Evolutionary conservation across 2,329 filamentous ascomycete genomes (phyloP).

Genomic region (Chaetomiaceae sp.): DNA sequence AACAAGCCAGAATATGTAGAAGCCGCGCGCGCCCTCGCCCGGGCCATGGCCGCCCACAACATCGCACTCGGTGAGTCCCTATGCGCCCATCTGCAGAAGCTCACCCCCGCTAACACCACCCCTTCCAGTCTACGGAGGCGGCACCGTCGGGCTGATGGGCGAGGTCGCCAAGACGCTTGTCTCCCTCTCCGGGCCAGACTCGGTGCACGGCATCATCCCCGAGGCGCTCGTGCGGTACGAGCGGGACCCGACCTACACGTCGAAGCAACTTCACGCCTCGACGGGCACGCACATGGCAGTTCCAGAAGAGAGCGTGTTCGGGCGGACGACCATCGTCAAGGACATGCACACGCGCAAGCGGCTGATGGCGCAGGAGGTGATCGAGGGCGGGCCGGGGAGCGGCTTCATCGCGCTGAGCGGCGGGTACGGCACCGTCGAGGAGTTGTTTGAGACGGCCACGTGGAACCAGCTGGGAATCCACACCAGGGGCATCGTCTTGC

Average conservation of each 20-base stretch:
- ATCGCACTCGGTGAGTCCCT: slow-evolving; percentile 65
- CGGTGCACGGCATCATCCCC: slow-evolving; percentile 93
- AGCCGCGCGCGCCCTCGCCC: slow-evolving; percentile 71
- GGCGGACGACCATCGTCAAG: slow-evolving; percentile 78
- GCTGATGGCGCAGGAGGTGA: slow-evolving; percentile 85
- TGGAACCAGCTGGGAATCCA: slow-evolving; percentile 99
- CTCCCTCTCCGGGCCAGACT: slow-evolving; percentile 69
- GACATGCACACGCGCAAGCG: slow-evolving; percentile 97
- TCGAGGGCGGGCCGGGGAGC: slow-evolving; percentile 72
- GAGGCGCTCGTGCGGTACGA: slow-evolving; percentile 77
- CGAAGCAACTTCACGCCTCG: slow-evolving; percentile 36
- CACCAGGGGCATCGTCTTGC: slow-evolving; percentile 68
- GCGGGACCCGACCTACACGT: slow-evolving; percentile 54
- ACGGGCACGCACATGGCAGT: slow-evolving; percentile 46
- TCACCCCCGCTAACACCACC: slow-evolving; percentile 3
- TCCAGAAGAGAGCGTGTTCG: slow-evolving; percentile 65
- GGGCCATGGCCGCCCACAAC: slow-evolving; percentile 67
- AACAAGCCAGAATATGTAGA: slow-evolving; percentile 69
- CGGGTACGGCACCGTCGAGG: slow-evolving; percentile 93
- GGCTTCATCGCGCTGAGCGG: slow-evolving; percentile 87
- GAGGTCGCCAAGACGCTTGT: slow-evolving; percentile 85
- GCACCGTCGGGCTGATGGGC: slow-evolving; percentile 93
- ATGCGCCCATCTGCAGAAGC: neutral
- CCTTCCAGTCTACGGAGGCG: slow-evolving; percentile 78
- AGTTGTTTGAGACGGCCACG: slow-evolving; percentile 84